phyloP scores from a whole-genome alignment of 2,329 filamentous ascomycete genomes.

The Fusarium devonianum region DNA sequence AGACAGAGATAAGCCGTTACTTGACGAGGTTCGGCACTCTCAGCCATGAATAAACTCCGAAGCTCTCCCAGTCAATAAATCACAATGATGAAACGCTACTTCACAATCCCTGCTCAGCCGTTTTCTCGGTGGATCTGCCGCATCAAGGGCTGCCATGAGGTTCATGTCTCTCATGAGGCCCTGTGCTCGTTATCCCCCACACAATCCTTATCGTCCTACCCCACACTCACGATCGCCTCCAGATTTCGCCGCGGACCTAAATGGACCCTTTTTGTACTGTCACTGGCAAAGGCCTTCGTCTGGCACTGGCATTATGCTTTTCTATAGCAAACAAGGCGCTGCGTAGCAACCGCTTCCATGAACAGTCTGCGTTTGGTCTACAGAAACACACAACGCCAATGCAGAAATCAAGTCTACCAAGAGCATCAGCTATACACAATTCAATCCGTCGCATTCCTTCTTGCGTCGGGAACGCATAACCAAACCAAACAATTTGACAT shows the following conservation, averaged over 20 bases:
- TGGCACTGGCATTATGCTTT: slow-evolving; percentile 4
- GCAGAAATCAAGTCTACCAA: neutral
- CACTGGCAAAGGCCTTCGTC: slow-evolving; percentile 17
- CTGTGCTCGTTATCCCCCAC: slow-evolving; percentile 27
- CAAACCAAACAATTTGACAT: no score
- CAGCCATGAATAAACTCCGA: slow-evolving; percentile 11
- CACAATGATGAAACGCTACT: neutral
- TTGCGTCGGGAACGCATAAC: no score
- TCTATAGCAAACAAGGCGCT: neutral
- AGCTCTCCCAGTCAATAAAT: neutral
- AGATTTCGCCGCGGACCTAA: slow-evolving; percentile 21
- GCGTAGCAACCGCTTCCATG: slow-evolving; percentile 7
- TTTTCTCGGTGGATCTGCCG: neutral
- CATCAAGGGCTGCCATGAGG: slow-evolving; percentile 3
- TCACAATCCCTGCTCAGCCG: neutral
- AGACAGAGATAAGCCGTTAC: slow-evolving; percentile 39
- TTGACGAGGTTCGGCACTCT: slow-evolving; percentile 37
- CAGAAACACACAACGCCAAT: neutral
- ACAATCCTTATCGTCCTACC: slow-evolving; percentile 32
- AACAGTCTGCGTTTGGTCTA: neutral
- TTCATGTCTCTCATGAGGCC: slow-evolving; percentile 7
- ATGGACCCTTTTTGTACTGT: neutral
- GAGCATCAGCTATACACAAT: neutral
- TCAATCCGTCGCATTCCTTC: no score
- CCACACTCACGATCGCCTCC: slow-evolving; percentile 32